These are phyloP conservation scores for Euptelea pleiosperma DNA, from an alignment of 164 flowering plant genomes.

Conservation along the genomic window DNA sequence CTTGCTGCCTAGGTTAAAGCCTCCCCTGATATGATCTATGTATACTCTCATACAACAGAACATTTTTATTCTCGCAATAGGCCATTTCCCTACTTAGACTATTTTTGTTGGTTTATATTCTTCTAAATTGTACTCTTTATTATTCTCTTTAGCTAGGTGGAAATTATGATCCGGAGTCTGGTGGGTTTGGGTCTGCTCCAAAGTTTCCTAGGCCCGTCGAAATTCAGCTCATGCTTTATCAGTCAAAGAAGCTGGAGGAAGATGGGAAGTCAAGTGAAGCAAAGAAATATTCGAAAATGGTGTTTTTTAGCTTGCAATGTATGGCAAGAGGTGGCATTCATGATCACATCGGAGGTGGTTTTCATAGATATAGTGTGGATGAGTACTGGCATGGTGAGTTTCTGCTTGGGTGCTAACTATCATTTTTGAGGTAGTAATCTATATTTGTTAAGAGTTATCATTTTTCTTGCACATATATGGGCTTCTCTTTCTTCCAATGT, in stretches of 20 bases:
- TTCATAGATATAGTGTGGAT: slow-evolving; percentile 97
- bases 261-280: slow-evolving; percentile 49
- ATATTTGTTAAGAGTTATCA: no score
- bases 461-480: not conserved
- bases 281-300: slow-evolving; percentile 50
- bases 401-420: not conserved
- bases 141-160: slow-evolving; percentile 44
- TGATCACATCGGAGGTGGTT: slow-evolving; percentile 96
- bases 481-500: no score
- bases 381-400: slow-evolving; percentile 94
- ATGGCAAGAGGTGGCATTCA: slow-evolving; percentile 96
- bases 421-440: slow-evolving; percentile 1
- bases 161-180: slow-evolving; percentile 61
- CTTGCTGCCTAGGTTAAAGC: not conserved
- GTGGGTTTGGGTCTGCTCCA: slow-evolving; percentile 94
- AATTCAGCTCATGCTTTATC: slow-evolving; percentile 75
- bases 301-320: slow-evolving; percentile 61
- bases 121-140: not conserved
- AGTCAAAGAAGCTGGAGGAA: slow-evolving; percentile 60
- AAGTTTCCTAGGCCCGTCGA: slow-evolving; percentile 98
- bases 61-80: no score
- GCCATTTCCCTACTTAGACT: not conserved
- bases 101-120: not conserved
- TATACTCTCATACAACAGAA: no score
- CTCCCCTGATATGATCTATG: not conserved